These are phyloP conservation scores for Boletus smithii DNA, from an alignment of 1,284 basidiomycete genomes.

Conservation along the genomic window DNA sequence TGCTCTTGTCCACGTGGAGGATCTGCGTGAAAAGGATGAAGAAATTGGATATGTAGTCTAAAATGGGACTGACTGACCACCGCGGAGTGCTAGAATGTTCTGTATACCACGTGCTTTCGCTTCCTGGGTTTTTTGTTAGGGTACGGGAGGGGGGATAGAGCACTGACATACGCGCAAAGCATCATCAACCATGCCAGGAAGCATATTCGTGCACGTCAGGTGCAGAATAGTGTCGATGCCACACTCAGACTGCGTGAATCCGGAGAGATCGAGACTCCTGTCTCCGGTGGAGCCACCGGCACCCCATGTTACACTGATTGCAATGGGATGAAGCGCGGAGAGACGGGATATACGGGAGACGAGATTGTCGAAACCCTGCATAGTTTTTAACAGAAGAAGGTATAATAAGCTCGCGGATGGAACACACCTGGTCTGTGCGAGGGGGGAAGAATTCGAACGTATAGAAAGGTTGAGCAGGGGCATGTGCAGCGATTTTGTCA, in stretches of 20 bases:
- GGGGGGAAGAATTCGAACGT: conserved; percentile 97
- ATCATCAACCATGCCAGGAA: conserved; percentile 81
- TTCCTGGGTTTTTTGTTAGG: conserved; percentile 46
- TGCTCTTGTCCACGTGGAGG: conserved; percentile 92
- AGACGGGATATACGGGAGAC: conserved; percentile 78
- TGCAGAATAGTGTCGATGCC: conserved; percentile 86
- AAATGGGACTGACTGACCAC: conserved; percentile 49
- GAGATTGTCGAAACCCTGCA: conserved; percentile 82
- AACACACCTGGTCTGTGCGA: conserved; percentile 72
- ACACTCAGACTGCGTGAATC: conserved; percentile 66
- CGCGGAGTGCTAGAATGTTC: conserved; percentile 90
- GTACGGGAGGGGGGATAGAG: not conserved
- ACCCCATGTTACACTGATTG: conserved; percentile 92
- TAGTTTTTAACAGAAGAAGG: conserved; percentile 16
- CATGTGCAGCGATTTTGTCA: conserved; percentile 54
- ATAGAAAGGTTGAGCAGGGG: conserved; percentile 62
- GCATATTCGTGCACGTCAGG: conserved; percentile 98
- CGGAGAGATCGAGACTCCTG: conserved; percentile 82
- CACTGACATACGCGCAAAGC: conserved; percentile 64
- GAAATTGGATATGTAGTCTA: not conserved
- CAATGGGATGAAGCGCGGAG: conserved; percentile 66
- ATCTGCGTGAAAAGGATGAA: conserved; percentile 46
- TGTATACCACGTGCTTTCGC: conserved; percentile 83
- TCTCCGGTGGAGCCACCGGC: conserved; percentile 94
- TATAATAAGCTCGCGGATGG: conserved; percentile 3